Percentiles rank a stretch among this genome's conserved stretches.
Conservation (phyloP, 257 asterid genomes). For the Dorcoceras hygrometricum region DNA sequence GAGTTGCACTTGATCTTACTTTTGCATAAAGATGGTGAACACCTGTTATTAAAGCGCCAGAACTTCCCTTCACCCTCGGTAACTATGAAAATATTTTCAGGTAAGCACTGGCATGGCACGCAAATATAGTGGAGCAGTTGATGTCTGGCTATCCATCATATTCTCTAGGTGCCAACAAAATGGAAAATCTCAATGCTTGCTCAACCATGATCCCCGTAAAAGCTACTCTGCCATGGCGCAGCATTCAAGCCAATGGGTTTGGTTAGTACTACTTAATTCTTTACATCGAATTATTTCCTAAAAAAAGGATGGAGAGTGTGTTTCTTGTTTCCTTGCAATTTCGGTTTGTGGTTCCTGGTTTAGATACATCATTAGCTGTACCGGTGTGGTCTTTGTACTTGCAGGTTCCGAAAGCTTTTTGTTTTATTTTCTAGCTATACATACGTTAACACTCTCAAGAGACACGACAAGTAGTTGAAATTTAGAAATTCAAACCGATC, state of each 20-base stretch:
- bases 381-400: slow-evolving; percentile 16
- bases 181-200: slow-evolving; percentile 49
- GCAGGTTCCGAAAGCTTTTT: slow-evolving; percentile 90
- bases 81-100: slow-evolving; percentile 31
- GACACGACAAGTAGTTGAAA: slow-evolving; percentile 30
- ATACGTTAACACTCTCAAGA: slow-evolving; percentile 63
- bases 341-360: background rate
- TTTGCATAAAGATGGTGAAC: background rate
- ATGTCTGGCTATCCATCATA: slow-evolving; percentile 68
- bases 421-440: slow-evolving; percentile 82
- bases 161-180: slow-evolving; percentile 29
- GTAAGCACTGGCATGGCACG: slow-evolving; percentile 69
- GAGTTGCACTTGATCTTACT: slow-evolving; percentile 18
- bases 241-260: slow-evolving; percentile 64
- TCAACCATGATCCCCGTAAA: slow-evolving; percentile 54
- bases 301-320: too few relatives aligned
- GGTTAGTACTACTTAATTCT: background rate
- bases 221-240: slow-evolving; percentile 89
- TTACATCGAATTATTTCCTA: background rate
- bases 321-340: background rate
- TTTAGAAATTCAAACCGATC: too few relatives aligned
- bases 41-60: background rate
- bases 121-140: slow-evolving; percentile 78
- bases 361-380: background rate
- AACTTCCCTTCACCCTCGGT: background rate